phyloP scores from a whole-genome alignment of 208 protist species.

The Crithidia mellificae region DNA sequence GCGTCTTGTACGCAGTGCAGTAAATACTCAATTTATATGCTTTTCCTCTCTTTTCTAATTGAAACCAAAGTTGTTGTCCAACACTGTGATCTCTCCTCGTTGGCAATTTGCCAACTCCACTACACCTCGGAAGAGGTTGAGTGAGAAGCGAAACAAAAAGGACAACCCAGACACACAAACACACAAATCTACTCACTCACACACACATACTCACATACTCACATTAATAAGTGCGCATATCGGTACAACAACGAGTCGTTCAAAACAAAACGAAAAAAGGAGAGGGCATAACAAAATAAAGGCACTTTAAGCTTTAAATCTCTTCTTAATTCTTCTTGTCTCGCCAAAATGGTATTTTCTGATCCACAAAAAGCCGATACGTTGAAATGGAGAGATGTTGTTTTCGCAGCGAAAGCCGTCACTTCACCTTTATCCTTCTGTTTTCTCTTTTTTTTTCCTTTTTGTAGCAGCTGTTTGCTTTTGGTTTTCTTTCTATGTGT shows the following conservation, averaged over 20 bases:
- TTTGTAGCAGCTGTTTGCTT: neutral
- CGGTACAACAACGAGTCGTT: too few species aligned
- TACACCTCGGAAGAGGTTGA: neutral
- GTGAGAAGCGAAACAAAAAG: neutral
- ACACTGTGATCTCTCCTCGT: neutral
- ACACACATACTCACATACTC: neutral
- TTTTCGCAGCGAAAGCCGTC: neutral
- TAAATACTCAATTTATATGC: neutral
- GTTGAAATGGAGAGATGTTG: too few species aligned
- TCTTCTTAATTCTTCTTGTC: too few species aligned
- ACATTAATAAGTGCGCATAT: too few species aligned
- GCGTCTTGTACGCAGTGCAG: neutral
- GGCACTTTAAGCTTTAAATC: too few species aligned
- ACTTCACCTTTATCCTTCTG: too few species aligned
- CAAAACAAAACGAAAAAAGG: neutral
- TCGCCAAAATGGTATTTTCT: too few species aligned
- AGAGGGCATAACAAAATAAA: neutral
- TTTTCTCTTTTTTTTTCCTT: neutral
- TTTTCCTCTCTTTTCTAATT: constrained; percentile 1
- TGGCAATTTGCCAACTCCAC: neutral
- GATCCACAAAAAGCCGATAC: too few species aligned
- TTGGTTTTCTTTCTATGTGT: neutral
- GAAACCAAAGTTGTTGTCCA: neutral
- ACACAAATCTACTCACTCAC: neutral
- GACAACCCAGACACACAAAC: neutral